Conservation (phyloP, 164 flowering plant species). For the Nelumbo lutea region DNA sequence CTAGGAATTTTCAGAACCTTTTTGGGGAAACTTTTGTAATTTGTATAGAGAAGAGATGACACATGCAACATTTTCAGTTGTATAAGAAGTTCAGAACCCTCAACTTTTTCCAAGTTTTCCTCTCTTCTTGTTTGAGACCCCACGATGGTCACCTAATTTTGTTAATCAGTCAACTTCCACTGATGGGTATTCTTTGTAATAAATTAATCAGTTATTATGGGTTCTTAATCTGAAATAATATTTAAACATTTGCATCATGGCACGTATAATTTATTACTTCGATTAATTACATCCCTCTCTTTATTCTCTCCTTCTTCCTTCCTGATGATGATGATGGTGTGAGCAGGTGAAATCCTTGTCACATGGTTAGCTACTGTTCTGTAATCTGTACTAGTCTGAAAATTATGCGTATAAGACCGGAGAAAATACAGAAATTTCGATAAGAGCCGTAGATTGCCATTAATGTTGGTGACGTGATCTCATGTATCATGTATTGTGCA, state of each 20-base stretch:
- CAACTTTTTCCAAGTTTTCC: background rate
- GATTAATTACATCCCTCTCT: background rate
- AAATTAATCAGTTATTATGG: background rate
- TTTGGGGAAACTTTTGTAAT: background rate
- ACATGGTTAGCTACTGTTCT: background rate
- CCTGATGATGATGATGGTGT: background rate
- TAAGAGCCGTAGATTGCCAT: background rate
- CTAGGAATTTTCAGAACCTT: background rate
- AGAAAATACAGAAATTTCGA: background rate
- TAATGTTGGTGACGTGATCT: background rate
- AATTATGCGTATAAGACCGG: background rate
- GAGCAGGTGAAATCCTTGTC: background rate
- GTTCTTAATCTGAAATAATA: background rate
- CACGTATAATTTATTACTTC: too few species aligned
- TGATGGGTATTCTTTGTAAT: background rate
- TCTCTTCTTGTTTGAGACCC: background rate
- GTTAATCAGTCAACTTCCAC: background rate
- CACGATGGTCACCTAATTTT: background rate
- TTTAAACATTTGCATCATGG: too few species aligned
- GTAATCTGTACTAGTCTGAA: background rate
- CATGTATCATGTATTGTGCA: background rate
- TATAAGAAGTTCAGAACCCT: background rate
- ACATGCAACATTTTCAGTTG: slow-evolving; percentile 3
- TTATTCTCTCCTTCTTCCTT: background rate
- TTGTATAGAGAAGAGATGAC: slow-evolving; percentile 11